These are phyloP conservation scores for Podila clonocystis DNA, from an alignment of 192 early-diverging fungal genomes.

Conservation along the genomic window DNA sequence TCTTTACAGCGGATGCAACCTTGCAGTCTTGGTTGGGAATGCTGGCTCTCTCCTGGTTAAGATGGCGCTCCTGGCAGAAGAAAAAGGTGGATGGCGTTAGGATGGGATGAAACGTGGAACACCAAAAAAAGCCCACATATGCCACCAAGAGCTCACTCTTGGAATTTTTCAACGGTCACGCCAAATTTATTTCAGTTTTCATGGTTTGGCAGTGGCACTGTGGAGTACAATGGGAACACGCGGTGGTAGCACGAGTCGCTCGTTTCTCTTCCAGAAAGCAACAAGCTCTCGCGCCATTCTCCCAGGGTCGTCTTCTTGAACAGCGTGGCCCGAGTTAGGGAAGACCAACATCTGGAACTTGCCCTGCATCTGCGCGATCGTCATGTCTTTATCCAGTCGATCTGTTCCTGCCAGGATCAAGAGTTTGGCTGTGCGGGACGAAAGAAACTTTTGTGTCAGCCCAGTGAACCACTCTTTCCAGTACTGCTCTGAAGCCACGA, in stretches of 20 bases:
- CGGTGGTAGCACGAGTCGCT: conserved; percentile 63
- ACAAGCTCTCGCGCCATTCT: conserved; percentile 64
- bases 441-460: conserved; percentile 76
- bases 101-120: not conserved
- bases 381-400: conserved; percentile 77
- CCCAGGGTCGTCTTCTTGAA: conserved; percentile 78
- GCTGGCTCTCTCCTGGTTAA: conserved; percentile 3
- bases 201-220: not conserved
- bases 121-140: conserved; percentile 1
- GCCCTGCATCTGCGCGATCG: conserved; percentile 87
- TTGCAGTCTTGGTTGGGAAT: not conserved
- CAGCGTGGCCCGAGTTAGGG: conserved; percentile 73
- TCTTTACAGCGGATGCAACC: not conserved
- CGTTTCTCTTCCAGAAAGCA: conserved; percentile 77
- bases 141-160: not conserved
- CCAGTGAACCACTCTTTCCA: conserved; percentile 78
- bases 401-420: conserved; percentile 80
- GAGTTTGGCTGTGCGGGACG: conserved; percentile 66
- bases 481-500: conserved; percentile 69
- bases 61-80: conserved; percentile 1
- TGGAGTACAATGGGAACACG: not conserved
- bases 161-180: not conserved
- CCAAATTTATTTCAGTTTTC: conserved; percentile 1
- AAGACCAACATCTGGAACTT: conserved; percentile 81
- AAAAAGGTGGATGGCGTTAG: not conserved